These are phyloP conservation scores for Monarda citriodora DNA, from an alignment of 305 asterid genomes.

Conservation along the genomic window DNA sequence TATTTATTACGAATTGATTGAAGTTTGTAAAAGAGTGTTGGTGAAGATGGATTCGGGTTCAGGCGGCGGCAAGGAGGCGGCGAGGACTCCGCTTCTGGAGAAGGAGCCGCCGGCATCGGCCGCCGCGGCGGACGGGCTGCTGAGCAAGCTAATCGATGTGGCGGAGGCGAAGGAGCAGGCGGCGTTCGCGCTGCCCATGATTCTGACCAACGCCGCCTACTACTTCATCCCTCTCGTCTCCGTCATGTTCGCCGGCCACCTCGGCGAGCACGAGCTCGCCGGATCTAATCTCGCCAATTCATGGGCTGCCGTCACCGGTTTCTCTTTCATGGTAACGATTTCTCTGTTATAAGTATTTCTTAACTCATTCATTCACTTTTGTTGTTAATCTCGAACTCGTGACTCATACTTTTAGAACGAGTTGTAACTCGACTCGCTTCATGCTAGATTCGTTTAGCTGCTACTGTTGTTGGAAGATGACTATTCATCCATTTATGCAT, in stretches of 20 bases:
- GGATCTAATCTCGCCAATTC: conserved; percentile 79
- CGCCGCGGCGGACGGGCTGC: conserved; percentile 32
- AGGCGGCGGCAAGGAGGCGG: conserved; percentile 21
- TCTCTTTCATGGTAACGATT: conserved; percentile 54
- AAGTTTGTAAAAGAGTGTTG: not conserved
- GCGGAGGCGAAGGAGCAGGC: conserved; percentile 67
- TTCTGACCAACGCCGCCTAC: conserved; percentile 51
- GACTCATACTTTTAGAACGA: no score
- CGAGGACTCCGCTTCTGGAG: conserved; percentile 24
- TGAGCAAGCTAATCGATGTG: conserved; percentile 45
- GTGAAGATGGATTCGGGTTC: conserved; percentile 25
- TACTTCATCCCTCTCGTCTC: conserved; percentile 68
- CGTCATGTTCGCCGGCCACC: conserved; percentile 91
- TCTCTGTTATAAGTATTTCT: no score
- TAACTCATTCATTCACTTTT: no score
- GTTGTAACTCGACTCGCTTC: no score
- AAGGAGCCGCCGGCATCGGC: conserved; percentile 10
- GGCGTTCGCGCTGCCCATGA: conserved; percentile 64
- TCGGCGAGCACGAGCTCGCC: conserved; percentile 72
- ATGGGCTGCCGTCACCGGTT: conserved; percentile 78
- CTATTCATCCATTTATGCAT: no score
- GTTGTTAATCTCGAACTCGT: no score
- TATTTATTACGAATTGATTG: no score
- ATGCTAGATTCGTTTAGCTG: no score
- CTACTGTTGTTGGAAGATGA: no score